These are phyloP conservation scores for Eragrostis nindensis DNA, from an alignment of 176 grass and related monocot species.

Conservation along the genomic window DNA sequence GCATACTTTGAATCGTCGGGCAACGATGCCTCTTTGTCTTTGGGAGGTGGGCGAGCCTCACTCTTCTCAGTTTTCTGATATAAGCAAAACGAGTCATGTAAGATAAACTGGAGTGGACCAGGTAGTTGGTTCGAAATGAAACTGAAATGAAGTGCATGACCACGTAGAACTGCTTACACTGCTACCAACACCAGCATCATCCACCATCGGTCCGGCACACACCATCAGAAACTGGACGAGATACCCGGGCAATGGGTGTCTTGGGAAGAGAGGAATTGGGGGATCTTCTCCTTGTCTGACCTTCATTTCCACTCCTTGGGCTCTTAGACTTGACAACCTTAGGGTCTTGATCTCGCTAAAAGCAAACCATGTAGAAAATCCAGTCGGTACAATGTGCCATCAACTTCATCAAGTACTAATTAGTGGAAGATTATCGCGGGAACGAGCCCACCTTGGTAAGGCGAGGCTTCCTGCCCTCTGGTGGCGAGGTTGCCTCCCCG, in stretches of 20 bases:
- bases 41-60: slow-evolving; percentile 23
- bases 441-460: slow-evolving; percentile 43
- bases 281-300: slow-evolving; percentile 41
- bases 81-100: slow-evolving; percentile 36
- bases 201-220: slow-evolving; percentile 24
- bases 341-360: slow-evolving; percentile 43
- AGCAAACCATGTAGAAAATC: slow-evolving; percentile 9
- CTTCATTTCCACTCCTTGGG: slow-evolving; percentile 48
- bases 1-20: slow-evolving; percentile 47
- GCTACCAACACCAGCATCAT: slow-evolving; percentile 12
- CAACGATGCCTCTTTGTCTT: slow-evolving; percentile 44
- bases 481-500: slow-evolving; percentile 50
- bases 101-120: slow-evolving; percentile 16
- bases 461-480: slow-evolving; percentile 34
- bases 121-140: slow-evolving; percentile 3
- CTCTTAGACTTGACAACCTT: slow-evolving; percentile 50
- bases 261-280: slow-evolving; percentile 41
- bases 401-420: not conserved
- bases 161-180: slow-evolving; percentile 38
- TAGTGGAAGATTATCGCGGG: not conserved
- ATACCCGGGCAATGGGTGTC: slow-evolving; percentile 20
- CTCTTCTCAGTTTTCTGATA: slow-evolving; percentile 49
- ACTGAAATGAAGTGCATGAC: slow-evolving; percentile 8
- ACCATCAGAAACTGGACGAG: slow-evolving; percentile 13
- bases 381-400: not conserved